A percentile compares a stretch with the other conserved stretches of the same genome.
These are phyloP conservation scores for Auxenochlorella pyrenoidosa DNA, from an alignment of 139 green algal species.

Conservation along the genomic window DNA sequence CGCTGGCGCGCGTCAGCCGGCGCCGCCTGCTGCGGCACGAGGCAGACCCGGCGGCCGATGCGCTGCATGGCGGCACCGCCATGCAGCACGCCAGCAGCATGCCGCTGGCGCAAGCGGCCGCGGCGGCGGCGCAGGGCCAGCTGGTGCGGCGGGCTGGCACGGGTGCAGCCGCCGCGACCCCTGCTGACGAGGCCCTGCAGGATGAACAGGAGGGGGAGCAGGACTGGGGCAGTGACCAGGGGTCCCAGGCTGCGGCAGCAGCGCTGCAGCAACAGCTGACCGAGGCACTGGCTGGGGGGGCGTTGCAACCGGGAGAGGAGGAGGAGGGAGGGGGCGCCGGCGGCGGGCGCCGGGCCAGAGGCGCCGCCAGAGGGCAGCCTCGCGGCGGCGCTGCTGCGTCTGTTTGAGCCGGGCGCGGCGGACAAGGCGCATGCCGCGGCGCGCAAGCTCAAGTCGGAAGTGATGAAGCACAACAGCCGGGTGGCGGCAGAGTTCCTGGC, in stretches of 20 bases:
- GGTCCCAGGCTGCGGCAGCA: neutral
- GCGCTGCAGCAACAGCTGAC: neutral
- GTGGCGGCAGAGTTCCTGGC: neutral
- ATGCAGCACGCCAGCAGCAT: too few relatives aligned
- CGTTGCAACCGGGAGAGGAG: neutral
- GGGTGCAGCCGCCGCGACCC: neutral
- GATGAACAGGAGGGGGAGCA: neutral
- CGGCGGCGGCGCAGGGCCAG: too few relatives aligned
- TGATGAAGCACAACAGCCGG: conserved; percentile 2
- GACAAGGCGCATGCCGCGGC: neutral
- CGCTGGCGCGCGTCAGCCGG: too few relatives aligned
- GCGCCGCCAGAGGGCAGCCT: neutral
- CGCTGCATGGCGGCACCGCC: too few relatives aligned
- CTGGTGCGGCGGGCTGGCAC: neutral
- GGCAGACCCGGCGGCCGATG: too few relatives aligned
- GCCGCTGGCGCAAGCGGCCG: too few relatives aligned
- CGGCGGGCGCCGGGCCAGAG: neutral
- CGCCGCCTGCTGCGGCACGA: too few relatives aligned
- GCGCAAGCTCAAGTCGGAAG: neutral
- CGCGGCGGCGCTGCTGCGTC: neutral
- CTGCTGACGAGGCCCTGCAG: neutral
- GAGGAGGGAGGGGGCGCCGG: too few relatives aligned
- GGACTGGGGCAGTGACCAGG: neutral
- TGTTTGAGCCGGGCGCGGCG: conserved; percentile 7
- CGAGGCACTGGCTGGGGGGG: neutral